A percentile compares a stretch with the other conserved stretches of the same genome.
Evolutionary conservation across 2,329 filamentous ascomycete species (phyloP).

Genomic region (Phyllosticta citribraziliensis): DNA sequence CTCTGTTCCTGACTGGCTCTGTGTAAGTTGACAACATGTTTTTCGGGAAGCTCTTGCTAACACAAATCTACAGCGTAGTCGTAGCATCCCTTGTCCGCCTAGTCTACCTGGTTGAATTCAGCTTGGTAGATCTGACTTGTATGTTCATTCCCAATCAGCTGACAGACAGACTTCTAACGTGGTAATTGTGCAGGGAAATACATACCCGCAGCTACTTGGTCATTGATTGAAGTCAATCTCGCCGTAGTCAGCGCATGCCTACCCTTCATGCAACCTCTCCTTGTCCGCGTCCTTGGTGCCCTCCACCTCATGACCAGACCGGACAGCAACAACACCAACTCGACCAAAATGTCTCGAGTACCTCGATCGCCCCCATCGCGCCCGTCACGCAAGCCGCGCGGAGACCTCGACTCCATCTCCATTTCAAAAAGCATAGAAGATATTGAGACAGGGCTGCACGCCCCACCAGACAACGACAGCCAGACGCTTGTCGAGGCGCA

Average conservation of each 20-base stretch:
- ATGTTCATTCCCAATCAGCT: not conserved
- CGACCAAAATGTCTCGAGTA: not conserved
- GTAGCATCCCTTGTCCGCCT: not conserved
- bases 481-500: not conserved
- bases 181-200: not conserved
- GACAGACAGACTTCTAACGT: not conserved
- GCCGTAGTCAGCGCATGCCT: slow-evolving; percentile 5
- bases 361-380: not conserved
- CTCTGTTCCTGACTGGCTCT: not conserved
- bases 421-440: not conserved
- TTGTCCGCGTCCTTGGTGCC: not conserved
- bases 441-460: not conserved
- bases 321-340: not conserved
- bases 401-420: not conserved
- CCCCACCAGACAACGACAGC: not conserved
- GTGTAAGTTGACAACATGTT: not conserved
- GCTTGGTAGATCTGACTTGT: slow-evolving; percentile 1
- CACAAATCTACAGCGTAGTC: not conserved
- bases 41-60: not conserved
- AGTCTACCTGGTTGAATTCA: not conserved
- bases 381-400: not conserved
- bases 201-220: slow-evolving; percentile 1
- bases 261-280: slow-evolving; percentile 2
- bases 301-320: not conserved
- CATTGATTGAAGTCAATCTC: slow-evolving; percentile 1